Evolutionary conservation across 805 yeast species (phyloP), one percentile per base, ranked within the genome.

Genomic region (Cephaloascus fragrans): DNA sequence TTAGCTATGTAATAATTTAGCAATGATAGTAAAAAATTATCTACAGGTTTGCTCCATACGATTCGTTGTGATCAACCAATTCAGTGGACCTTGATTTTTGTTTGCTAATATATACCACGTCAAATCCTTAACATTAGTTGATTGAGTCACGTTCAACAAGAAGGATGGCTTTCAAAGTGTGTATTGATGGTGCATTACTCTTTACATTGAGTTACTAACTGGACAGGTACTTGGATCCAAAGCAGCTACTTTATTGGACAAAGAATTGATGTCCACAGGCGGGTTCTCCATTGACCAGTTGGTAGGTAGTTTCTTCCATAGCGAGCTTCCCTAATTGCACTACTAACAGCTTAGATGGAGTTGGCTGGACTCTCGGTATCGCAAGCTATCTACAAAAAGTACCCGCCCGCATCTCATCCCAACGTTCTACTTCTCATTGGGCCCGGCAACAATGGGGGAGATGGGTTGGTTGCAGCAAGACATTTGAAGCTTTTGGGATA

Each of bases 381-480:
- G 4, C 85, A 87, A 50, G 85, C 95, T 1, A 72, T 89, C 3
- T 77, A 75, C 51, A 72, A 68, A 37, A 69, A 78, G 28, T 85
- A 73, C 47, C 94, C 95, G 2, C 78, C 78, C 1, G 34, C 39
- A 5, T 40, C 54, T 10, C 34, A 52, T 19, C 57, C 64, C 31
- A 62, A 57, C 9, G 80, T 88, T 1, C 61, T 89, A 33, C 72
- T 93, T 1, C 64, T 93, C 4, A 87, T 81, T 9, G 98, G 98
- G 0, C 97, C 97, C 0, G 98, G 98, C 1, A 93, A 93, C 53
- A 93, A 93, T 53, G 90, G 96, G 2, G 98, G 97, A 2, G 98
- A 93, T 60, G 98, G 97, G 0, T 63, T 93, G 12, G 98, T 93
- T 2, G 95, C 96, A 20, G 95, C 97, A 1, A 70, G 98, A 34